Evolutionary conservation across 2,329 filamentous ascomycete genomes (phyloP).

Genomic region (Pseudocercospora musae): DNA sequence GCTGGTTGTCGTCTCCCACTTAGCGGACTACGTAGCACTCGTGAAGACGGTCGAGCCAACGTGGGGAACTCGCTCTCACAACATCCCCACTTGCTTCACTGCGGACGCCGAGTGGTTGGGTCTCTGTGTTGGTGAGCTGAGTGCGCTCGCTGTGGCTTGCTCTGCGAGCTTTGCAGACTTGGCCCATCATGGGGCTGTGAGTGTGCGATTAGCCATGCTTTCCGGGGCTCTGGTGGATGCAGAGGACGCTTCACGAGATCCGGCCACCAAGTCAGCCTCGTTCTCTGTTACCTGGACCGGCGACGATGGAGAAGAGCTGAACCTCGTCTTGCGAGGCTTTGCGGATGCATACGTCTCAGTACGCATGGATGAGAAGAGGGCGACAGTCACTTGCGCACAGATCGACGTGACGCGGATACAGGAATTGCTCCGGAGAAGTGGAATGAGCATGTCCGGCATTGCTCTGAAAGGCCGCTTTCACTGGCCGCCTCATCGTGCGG

Average conservation of each 20-base stretch:
- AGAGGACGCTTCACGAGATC: not conserved
- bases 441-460: not conserved
- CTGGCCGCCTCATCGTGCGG: not conserved
- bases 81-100: not conserved
- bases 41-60: not conserved
- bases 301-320: not conserved
- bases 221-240: not conserved
- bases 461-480: not conserved
- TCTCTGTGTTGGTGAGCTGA: not conserved
- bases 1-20: not conserved
- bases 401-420: not conserved
- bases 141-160: not conserved
- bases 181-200: not conserved
- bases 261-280: not conserved
- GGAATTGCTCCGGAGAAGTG: not conserved
- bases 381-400: not conserved
- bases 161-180: not conserved
- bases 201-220: not conserved
- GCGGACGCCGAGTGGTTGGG: not conserved
- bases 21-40: not conserved
- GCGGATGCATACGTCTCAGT: not conserved
- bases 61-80: not conserved
- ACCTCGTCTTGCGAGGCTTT: not conserved
- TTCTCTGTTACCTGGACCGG: not conserved
- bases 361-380: not conserved